A percentile compares a stretch with the other conserved stretches of the same genome.
These are phyloP conservation scores for Posidonia australis DNA, from an alignment of 106 monocot genomes.

Conservation along the genomic window DNA sequence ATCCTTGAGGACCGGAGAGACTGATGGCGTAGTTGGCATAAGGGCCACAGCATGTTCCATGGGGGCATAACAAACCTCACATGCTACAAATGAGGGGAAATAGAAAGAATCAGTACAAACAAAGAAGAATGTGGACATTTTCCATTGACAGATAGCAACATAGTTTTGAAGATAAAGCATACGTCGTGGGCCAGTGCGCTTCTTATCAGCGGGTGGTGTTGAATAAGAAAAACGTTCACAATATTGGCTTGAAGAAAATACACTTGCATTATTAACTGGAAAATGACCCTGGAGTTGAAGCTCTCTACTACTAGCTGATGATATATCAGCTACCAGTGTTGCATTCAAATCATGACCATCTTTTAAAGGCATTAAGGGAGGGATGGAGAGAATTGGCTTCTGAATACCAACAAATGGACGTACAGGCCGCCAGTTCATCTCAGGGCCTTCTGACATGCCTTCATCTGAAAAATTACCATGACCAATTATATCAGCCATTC, in stretches of 20 bases:
- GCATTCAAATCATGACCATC: not conserved
- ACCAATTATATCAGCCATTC: not conserved
- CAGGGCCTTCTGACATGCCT: conserved; percentile 13
- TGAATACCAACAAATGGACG: not conserved
- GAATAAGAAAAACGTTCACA: conserved; percentile 10
- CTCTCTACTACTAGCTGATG: not conserved
- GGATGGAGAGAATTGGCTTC: conserved; percentile 2
- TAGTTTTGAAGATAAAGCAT: conserved; percentile 1
- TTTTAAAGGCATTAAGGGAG: not conserved
- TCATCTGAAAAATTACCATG: conserved; percentile 12
- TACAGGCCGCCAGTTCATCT: not conserved
- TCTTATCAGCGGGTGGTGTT: conserved; percentile 1
- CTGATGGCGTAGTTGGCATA: conserved; percentile 66
- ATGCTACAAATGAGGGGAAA: conserved; percentile 35
- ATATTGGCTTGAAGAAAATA: conserved; percentile 13
- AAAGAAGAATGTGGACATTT: not conserved
- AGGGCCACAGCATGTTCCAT: conserved; percentile 52
- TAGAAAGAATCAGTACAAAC: not conserved
- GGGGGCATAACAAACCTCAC: conserved; percentile 81
- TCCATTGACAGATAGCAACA: not conserved
- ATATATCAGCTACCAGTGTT: not conserved
- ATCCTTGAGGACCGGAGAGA: conserved; percentile 62
- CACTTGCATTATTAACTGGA: not conserved
- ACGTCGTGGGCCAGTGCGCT: conserved; percentile 4
- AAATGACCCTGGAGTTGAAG: not conserved